Percentiles rank a stretch among this genome's conserved stretches.
These are phyloP conservation scores for Xerocomus cyaneibrunnescens DNA, from an alignment of 1,284 basidiomycete genomes.

Conservation along the genomic window DNA sequence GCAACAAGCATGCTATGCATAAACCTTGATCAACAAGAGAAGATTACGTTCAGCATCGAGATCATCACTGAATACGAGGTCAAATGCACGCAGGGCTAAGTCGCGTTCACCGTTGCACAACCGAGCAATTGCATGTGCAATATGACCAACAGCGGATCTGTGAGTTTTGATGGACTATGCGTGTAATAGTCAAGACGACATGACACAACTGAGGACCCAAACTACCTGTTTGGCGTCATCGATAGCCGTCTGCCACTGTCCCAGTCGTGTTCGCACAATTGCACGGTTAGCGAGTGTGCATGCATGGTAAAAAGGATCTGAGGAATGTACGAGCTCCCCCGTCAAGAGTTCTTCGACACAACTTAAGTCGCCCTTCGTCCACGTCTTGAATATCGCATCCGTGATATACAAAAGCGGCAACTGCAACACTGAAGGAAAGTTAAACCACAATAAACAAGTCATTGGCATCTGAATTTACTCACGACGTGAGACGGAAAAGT, in stretches of 20 bases:
- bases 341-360: not conserved
- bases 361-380: not conserved
- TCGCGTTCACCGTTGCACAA: not conserved
- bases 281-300: slow-evolving; percentile 1
- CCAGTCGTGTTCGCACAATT: not conserved
- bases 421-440: not conserved
- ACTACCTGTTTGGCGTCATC: slow-evolving; percentile 4
- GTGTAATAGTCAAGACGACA: not conserved
- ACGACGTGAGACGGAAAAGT: not conserved
- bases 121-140: not conserved
- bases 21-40: slow-evolving; percentile 8
- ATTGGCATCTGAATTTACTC: not conserved
- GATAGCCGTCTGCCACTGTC: not conserved
- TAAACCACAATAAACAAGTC: not conserved
- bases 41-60: not conserved
- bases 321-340: not conserved
- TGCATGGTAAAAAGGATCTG: not conserved
- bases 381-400: not conserved
- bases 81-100: not conserved
- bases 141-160: not conserved
- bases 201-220: not conserved
- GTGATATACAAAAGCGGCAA: not conserved
- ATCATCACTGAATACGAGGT: slow-evolving; percentile 7
- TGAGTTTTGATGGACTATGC: slow-evolving; percentile 2
- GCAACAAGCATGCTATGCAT: not conserved